Evolutionary conservation across 2,329 filamentous ascomycete species (phyloP).

Genomic region (Trichophyton mentagrophytes): DNA sequence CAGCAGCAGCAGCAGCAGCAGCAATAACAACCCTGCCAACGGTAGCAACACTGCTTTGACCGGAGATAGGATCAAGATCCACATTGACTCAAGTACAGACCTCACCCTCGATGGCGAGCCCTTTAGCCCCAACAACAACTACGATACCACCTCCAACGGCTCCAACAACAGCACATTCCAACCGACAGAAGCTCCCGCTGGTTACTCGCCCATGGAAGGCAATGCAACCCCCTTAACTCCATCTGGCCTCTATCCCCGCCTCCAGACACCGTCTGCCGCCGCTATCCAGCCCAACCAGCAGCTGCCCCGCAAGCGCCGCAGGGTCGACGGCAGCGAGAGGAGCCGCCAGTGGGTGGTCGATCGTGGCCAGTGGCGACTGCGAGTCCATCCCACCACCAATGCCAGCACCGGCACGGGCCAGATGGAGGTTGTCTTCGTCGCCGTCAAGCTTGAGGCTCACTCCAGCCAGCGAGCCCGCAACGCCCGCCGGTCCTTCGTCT

Average conservation of each 20-base stretch:
- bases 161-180: background rate
- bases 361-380: constrained; percentile 59
- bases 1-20: constrained; percentile 35
- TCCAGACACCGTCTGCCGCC: background rate
- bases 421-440: constrained; percentile 60
- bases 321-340: constrained; percentile 33
- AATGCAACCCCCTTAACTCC: background rate
- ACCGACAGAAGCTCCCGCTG: background rate
- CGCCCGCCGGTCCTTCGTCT: constrained; percentile 50
- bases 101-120: constrained; percentile 29
- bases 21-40: constrained; percentile 27
- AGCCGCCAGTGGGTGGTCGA: constrained; percentile 47
- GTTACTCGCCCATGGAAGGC: background rate
- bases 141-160: background rate
- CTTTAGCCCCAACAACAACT: background rate
- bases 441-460: constrained; percentile 63
- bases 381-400: constrained; percentile 41
- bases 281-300: constrained; percentile 7
- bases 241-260: background rate
- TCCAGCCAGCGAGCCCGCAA: constrained; percentile 57
- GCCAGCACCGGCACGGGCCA: constrained; percentile 27
- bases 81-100: constrained; percentile 42
- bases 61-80: constrained; percentile 53
- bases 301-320: constrained; percentile 29
- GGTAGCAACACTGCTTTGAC: constrained; percentile 53